Evolutionary conservation across 192 early-diverging fungal genomes (phyloP), one percentile per base, ranked within the genome.

Genomic region (Coemansia sp.): DNA sequence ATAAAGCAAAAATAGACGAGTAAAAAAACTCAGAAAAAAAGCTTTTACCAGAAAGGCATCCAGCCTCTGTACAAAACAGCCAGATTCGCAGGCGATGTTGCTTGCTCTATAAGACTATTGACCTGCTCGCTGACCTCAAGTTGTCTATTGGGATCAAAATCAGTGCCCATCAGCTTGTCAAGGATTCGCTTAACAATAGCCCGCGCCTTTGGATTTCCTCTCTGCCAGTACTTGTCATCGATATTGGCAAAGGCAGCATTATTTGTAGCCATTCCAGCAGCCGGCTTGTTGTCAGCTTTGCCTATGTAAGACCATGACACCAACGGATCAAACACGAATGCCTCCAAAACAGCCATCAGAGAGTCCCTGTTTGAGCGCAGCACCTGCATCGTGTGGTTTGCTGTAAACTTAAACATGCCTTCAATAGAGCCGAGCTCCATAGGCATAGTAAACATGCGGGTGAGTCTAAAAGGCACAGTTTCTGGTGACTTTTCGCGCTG

Each of bases 381-480:
- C 3, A 98, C 93, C 3, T 87, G 79, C 94, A 98, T 97, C 1
- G 93, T 90, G 52, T 93, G 83, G 59, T 94, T 87, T 62, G 91
- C 91, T 3, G 95, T 94, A 9, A 88, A 91, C 44, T 87, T 81
- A 80, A 95, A 98, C 63, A 85, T 89, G 27, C 95, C 95, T 78
- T 98, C 92, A 32, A 94, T 93, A 13, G 86, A 90, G 63, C 85
- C 87, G n/a, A 92, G 90, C 67, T 97, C 95, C 95, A 98, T 98
- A 5, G 95, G 91, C 37, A 93, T 88, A 19, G 89, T 87, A 24
- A 95, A 59, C 95, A 98, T 98, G 9, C 95, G 78, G 4, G 95
- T 98, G 46, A 98, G 58, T 22, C 95, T 77, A 86, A 98, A 98
- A 7, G 95, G 95, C 64, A 98, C 89, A 54, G 81, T 89, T 60